Evolutionary conservation across 1,139 yeast genomes (phyloP).

Genomic region (Yamadazyma blattariae): DNA sequence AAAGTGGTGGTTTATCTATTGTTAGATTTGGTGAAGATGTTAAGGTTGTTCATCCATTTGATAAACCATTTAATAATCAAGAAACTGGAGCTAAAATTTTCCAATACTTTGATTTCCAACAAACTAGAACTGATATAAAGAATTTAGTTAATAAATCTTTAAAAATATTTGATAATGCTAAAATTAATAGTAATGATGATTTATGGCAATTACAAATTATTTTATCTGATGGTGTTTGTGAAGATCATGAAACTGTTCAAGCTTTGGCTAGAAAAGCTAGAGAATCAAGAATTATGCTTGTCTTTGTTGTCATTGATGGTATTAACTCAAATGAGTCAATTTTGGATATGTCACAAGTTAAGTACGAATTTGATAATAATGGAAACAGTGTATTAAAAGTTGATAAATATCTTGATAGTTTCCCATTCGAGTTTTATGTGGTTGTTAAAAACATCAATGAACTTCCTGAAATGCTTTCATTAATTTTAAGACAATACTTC

Average conservation of each 20-base stretch:
- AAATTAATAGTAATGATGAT: constrained; percentile 54
- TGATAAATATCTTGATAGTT: constrained; percentile 81
- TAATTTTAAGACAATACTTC: constrained; percentile 89
- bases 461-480: constrained; percentile 86
- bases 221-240: constrained; percentile 95
- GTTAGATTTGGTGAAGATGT: constrained; percentile 89
- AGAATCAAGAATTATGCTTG: constrained; percentile 91
- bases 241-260: constrained; percentile 81
- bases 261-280: constrained; percentile 87
- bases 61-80: constrained; percentile 69
- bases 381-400: constrained; percentile 78
- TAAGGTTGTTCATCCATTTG: constrained; percentile 85
- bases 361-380: constrained; percentile 62
- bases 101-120: constrained; percentile 90
- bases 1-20: constrained; percentile 89
- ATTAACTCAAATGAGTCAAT: constrained; percentile 82
- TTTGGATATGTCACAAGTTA: constrained; percentile 92
- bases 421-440: constrained; percentile 96
- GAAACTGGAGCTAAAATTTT: constrained; percentile 83
- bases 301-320: constrained; percentile 92
- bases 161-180: constrained; percentile 70
- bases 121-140: constrained; percentile 80
- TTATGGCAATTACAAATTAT: constrained; percentile 94
- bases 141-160: constrained; percentile 71
- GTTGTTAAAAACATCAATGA: constrained; percentile 87